Evolutionary conservation across 75 land plant genomes (phyloP).

Genomic region (Azolla pinnata): DNA sequence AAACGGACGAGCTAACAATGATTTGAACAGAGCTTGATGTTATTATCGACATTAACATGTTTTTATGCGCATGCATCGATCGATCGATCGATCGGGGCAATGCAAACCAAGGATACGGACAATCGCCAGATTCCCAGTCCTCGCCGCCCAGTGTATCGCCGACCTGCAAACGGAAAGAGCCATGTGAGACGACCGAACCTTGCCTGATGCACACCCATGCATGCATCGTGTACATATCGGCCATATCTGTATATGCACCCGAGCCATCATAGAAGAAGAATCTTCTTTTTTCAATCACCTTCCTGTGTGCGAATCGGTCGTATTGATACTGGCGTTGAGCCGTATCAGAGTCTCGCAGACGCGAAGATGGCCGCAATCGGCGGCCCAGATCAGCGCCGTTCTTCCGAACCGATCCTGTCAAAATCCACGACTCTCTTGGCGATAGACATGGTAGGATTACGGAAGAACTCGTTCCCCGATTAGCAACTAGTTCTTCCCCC

Average conservation of each 20-base stretch:
- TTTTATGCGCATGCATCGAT: too few species aligned
- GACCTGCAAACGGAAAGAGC: constrained; percentile 16
- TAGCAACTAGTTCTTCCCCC: not conserved
- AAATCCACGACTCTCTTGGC: too few species aligned
- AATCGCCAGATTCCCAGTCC: constrained; percentile 22
- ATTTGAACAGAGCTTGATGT: too few species aligned
- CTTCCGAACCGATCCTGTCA: constrained; percentile 35
- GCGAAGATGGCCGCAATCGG: constrained; percentile 25
- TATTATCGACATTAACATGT: too few species aligned
- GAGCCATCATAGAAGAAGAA: not conserved
- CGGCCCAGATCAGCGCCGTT: constrained; percentile 36
- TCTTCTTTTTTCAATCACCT: constrained; percentile 9
- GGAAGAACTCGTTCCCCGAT: not conserved
- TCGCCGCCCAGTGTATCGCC: constrained; percentile 37
- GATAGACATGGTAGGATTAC: not conserved
- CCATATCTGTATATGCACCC: too few species aligned
- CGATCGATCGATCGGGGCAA: too few species aligned
- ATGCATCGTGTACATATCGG: too few species aligned
- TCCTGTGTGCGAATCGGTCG: constrained; percentile 24
- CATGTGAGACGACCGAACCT: too few species aligned
- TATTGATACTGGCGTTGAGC: constrained; percentile 24
- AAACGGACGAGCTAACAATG: too few species aligned
- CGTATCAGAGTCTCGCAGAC: constrained; percentile 25
- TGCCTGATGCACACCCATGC: too few species aligned
- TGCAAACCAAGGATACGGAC: constrained; percentile 42